Evolutionary conservation across 768 basidiomycete genomes (phyloP), one percentile per base, ranked within the genome.

Genomic region (Ramaria sp.): DNA sequence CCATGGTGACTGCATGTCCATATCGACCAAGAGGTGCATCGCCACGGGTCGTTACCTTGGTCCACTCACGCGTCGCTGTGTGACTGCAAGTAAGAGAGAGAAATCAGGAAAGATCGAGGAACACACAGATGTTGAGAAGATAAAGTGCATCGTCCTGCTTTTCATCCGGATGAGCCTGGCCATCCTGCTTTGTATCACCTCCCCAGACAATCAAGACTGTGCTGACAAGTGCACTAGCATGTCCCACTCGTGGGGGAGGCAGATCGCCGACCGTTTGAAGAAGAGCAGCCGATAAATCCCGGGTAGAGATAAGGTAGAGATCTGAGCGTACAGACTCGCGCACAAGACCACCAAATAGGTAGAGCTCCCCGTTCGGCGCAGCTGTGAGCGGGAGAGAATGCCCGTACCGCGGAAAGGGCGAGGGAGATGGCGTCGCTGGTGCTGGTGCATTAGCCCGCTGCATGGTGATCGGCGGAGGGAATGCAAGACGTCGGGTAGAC

Each of bases 121-220:
- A 76, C 88, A 63, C 67, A 94, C 95, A 84, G 38, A 97, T 80
- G 69, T 98, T 98, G 48, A 99, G 76, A 10, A 99, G 76, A 75
- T 98, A 98, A 45, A 98, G 73, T 0, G 83, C 87, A 68, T 97
- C 91, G 67, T 98, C 96, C 71, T 93, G 89, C 62, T 79, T 83
- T 59, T 92, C 91, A 10, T 75, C 72, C 9, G 75, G 75, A 62
- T 76, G 79, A 33, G 77, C 72, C 68, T 75, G 79, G 22, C 74
- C 73, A 63, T 86, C 84, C 13, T 84, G 81, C 71, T 91, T 94
- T 3, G 94, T 97, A 67, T 99, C 96, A 24, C 95, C 96, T 33
- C 96, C 96, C 96, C 96, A 99, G 3, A 97, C 86, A 59, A 98
- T 88, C 59, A 99, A 75, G 51, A 97, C 95, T 65, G 88, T 92